phyloP scores from a whole-genome alignment of 345 rosid species.

The Ailanthus altissimus region DNA sequence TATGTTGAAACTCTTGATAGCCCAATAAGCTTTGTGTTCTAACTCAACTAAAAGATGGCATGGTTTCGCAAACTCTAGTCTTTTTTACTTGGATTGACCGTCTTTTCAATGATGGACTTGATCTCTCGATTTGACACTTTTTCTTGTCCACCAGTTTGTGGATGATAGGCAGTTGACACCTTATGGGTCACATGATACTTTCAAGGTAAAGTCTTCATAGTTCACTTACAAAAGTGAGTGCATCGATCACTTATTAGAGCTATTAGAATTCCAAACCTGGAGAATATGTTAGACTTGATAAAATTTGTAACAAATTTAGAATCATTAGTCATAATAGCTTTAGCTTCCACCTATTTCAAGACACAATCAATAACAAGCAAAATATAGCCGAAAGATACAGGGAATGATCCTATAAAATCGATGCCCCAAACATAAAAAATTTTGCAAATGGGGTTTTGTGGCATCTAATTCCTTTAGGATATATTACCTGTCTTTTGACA shows the following conservation, averaged over 20 bases:
- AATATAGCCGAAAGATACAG: too few species aligned
- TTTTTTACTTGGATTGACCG: not conserved
- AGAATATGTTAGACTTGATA: too few species aligned
- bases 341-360: too few species aligned
- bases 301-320: too few species aligned
- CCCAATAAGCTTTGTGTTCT: not conserved
- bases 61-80: not conserved
- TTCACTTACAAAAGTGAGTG: not conserved
- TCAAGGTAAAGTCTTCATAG: not conserved
- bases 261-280: not conserved
- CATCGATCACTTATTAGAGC: not conserved
- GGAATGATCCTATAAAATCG: too few species aligned
- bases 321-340: too few species aligned
- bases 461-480: too few species aligned
- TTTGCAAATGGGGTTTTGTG: too few species aligned
- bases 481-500: too few species aligned
- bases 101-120: not conserved
- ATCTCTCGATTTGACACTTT: not conserved
- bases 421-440: too few species aligned
- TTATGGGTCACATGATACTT: not conserved
- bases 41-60: conserved; percentile 5
- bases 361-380: too few species aligned
- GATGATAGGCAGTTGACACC: not conserved
- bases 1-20: too few species aligned
- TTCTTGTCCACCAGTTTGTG: not conserved